Base-by-base conservation (phyloP, 306 rosid genomes). In the Prunus mume region DNA sequence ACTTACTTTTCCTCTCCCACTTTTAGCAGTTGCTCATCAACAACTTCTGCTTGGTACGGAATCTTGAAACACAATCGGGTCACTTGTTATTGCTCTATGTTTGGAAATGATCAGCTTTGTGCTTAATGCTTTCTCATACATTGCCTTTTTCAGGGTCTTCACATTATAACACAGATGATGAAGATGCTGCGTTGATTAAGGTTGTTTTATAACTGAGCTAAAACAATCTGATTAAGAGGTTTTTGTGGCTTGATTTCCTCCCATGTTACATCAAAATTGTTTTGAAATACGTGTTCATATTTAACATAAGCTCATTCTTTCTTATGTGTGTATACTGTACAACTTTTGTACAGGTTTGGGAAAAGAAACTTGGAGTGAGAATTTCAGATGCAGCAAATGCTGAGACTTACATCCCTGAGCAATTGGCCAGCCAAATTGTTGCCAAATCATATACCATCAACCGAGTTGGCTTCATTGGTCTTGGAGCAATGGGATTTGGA, bases 401-500 rank as follows among this genome's bases (percentile, higher is more conserved):
- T 51, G 97, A 94, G 72, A 79, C 57, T 25, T 94, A 90, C 81
- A 75, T 45, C 78, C 96, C 98, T 41, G 90, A 89, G 82, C 55
- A 86, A 72, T 73, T 94, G 85, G 96, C 97, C 56, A 78, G 85
- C 79, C 71, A 88, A 74, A 80, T 81, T 58, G 85, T 76, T 74
- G 72, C 90, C 51, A 70, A 70, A 74, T 80, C 97, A 75, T 74
- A 77, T 64, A 76, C 80, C 58, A 90, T 79, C 78, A 79, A 60
- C 54, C 85, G 90, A 71, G 81, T 94, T 86, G 98, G 97, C 80
- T 94, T 94, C 86, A 78, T 94, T 76, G 98, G 98, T 74, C 98
- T 94, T 71, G 98, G 98, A 84, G 98, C 96, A 70, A 94, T 94
- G 98, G 98, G 98, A 82, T 94, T 90, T 82, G 98, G 98, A 90